A percentile compares a stretch with the other conserved stretches of the same genome.
Evolutionary conservation across 1,284 basidiomycete genomes (phyloP).

Genomic region (Leucoagaricus sp.): DNA sequence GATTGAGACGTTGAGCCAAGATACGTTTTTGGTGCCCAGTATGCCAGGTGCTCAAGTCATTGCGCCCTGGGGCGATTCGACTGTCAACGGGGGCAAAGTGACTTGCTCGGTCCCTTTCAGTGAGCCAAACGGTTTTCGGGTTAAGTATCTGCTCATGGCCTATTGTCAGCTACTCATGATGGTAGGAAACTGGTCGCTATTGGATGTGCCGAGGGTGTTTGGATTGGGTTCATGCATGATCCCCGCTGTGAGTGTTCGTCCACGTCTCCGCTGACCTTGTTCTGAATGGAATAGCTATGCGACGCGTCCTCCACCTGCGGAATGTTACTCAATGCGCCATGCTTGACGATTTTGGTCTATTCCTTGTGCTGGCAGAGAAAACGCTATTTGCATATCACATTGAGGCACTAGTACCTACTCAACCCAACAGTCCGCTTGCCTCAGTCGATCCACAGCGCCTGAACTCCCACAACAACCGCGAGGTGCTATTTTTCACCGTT

Average conservation of each 20-base stretch:
- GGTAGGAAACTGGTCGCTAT: conserved; percentile 84
- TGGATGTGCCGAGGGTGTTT: conserved; percentile 92
- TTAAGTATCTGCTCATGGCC: background rate
- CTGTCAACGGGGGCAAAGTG: conserved; percentile 83
- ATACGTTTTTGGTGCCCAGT: conserved; percentile 80
- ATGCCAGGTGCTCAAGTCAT: conserved; percentile 47
- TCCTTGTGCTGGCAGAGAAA: conserved; percentile 93
- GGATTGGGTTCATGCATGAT: conserved; percentile 91
- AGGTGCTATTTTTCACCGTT: conserved; percentile 94
- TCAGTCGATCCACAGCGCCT: conserved; percentile 84
- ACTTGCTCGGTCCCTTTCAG: conserved; percentile 94
- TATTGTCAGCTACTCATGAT: conserved; percentile 68
- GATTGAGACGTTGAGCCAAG: conserved; percentile 81
- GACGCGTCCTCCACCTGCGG: conserved; percentile 88
- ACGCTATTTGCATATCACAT: conserved; percentile 89
- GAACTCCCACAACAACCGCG: conserved; percentile 69
- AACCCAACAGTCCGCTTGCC: conserved; percentile 60
- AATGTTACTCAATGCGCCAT: conserved; percentile 92
- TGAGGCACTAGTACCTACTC: conserved; percentile 91
- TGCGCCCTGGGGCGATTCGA: conserved; percentile 69
- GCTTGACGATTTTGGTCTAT: conserved; percentile 92
- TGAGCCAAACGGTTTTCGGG: conserved; percentile 41
- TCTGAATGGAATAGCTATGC: conserved; percentile 56
- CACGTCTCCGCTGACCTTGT: conserved; percentile 2
- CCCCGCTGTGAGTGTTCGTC: conserved; percentile 61